phyloP scores from a whole-genome alignment of 257 asterid species.

The Penstemon newberryi region DNA sequence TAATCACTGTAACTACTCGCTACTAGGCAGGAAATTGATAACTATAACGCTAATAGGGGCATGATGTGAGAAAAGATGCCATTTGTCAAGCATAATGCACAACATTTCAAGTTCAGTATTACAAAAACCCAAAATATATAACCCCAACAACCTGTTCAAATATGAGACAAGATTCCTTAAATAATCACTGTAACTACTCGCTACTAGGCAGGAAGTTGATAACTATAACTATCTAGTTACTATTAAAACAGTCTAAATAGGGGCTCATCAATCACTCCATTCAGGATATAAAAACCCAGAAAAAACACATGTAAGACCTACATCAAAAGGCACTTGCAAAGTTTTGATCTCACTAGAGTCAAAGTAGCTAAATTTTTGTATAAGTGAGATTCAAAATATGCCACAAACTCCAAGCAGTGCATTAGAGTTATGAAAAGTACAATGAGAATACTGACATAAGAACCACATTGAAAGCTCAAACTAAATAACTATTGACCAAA shows the following conservation, averaged over 20 bases:
- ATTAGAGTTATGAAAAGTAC: not conserved
- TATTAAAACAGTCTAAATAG: not conserved
- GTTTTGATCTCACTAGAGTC: not conserved
- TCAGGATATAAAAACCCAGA: not conserved
- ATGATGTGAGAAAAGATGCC: not conserved
- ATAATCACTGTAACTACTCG: not conserved
- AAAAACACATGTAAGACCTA: not conserved
- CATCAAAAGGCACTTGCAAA: not conserved
- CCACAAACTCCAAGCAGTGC: constrained; percentile 16
- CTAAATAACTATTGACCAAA: not conserved
- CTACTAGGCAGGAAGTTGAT: constrained; percentile 1
- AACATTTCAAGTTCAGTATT: not conserved
- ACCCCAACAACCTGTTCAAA: not conserved
- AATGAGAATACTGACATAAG: constrained; percentile 4
- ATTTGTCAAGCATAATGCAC: not conserved
- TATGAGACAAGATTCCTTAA: not conserved
- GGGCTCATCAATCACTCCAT: constrained; percentile 4
- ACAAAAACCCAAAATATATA: not conserved
- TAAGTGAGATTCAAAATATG: constrained; percentile 17
- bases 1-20: not conserved
- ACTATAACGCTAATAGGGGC: too few species aligned
- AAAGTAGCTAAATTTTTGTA: not conserved
- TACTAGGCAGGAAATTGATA: constrained; percentile 4
- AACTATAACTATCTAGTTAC: not conserved
- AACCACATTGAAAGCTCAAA: not conserved